Conservation (phyloP, 768 basidiomycete species). For the Mycena capillaripes region DNA sequence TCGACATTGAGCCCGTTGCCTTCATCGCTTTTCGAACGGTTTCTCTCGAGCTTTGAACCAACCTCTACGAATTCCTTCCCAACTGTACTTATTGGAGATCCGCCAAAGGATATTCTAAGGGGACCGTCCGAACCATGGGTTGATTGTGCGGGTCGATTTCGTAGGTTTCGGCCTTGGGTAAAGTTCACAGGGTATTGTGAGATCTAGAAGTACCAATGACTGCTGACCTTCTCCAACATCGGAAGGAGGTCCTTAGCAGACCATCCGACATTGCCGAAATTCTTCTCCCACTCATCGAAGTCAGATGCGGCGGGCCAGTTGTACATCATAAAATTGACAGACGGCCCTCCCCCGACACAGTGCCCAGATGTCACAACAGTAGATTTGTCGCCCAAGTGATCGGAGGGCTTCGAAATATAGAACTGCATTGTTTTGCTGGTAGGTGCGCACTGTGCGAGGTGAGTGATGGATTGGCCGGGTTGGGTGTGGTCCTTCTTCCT, state of each 20-base stretch:
- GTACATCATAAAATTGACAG: constrained; percentile 38
- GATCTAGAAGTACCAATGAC: neutral
- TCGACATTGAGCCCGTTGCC: neutral
- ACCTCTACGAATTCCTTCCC: neutral
- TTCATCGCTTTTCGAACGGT: neutral
- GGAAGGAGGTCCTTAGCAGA: constrained; percentile 42
- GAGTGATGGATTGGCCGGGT: constrained; percentile 35
- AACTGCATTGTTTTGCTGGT: constrained; percentile 37
- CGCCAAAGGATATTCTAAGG: neutral
- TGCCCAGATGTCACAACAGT: constrained; percentile 36
- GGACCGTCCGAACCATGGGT: constrained; percentile 55
- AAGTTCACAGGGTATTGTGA: neutral
- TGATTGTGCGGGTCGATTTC: constrained; percentile 40
- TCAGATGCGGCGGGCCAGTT: constrained; percentile 44
- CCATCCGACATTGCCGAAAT: constrained; percentile 43
- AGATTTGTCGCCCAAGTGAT: constrained; percentile 27
- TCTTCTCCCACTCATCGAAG: constrained; percentile 44
- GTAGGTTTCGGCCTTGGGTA: constrained; percentile 48
- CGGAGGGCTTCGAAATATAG: constrained; percentile 16
- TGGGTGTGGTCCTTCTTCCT: constrained; percentile 38
- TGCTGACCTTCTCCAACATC: constrained; percentile 40
- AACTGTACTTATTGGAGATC: neutral
- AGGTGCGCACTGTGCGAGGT: constrained; percentile 37
- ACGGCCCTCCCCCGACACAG: constrained; percentile 42
- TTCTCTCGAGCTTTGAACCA: neutral